Conservation (phyloP, 257 asterid genomes). For the Anisodus tanguticus region DNA sequence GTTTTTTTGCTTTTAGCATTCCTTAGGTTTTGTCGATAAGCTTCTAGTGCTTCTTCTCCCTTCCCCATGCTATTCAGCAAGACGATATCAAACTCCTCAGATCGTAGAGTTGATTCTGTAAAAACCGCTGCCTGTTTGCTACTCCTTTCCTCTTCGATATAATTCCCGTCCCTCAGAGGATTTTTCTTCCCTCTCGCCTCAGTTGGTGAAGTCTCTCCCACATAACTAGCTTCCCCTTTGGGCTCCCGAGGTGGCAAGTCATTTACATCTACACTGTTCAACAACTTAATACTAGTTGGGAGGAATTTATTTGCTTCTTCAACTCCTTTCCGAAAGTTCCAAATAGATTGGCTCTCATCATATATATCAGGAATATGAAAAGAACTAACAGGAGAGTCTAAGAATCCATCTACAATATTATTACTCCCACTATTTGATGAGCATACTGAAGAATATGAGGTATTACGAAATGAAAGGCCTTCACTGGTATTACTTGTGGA, state of each 20-base stretch:
- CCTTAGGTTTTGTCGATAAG: constrained; percentile 42
- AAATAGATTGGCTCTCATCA: constrained; percentile 47
- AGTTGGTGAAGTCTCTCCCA: constrained; percentile 36
- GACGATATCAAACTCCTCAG: constrained; percentile 48
- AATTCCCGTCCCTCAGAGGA: constrained; percentile 40
- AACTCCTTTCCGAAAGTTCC: constrained; percentile 58
- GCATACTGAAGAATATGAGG: constrained; percentile 35
- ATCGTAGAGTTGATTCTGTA: constrained; percentile 35
- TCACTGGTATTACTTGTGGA: constrained; percentile 27
- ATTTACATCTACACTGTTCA: constrained; percentile 28
- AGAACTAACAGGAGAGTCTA: constrained; percentile 58
- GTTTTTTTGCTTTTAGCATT: constrained; percentile 41
- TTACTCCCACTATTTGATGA: constrained; percentile 48
- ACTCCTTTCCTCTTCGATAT: constrained; percentile 55
- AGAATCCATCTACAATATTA: constrained; percentile 44
- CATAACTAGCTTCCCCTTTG: constrained; percentile 25
- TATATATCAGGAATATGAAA: constrained; percentile 44
- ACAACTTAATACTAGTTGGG: constrained; percentile 44
- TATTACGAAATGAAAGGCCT: constrained; percentile 28
- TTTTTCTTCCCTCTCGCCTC: constrained; percentile 51
- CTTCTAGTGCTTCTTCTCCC: constrained; percentile 45
- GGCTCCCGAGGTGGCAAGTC: constrained; percentile 30
- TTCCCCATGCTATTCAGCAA: constrained; percentile 53
- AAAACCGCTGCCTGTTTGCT: constrained; percentile 50
- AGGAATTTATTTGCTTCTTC: constrained; percentile 64